Percentiles rank a stretch among this genome's conserved stretches.
Conservation (phyloP, 768 basidiomycete species). For the Phaeolepiota aurea region DNA sequence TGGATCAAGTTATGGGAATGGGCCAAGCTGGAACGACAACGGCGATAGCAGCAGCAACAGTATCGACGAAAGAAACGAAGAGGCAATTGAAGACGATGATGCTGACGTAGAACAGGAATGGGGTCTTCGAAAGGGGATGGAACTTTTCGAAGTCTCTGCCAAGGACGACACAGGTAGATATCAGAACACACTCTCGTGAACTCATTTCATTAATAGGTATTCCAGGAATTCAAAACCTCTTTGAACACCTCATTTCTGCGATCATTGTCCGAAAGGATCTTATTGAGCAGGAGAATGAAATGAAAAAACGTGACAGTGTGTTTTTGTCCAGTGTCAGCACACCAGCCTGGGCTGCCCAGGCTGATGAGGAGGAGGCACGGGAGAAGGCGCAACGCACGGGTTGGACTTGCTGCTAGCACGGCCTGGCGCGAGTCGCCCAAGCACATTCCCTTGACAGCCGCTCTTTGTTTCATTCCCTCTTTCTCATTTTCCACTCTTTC, state of each 20-base stretch:
- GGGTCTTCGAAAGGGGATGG: conserved; percentile 78
- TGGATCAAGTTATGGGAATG: conserved; percentile 40
- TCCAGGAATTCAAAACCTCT: conserved; percentile 73
- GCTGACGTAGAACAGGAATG: conserved; percentile 44
- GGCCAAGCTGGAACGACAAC: conserved; percentile 47
- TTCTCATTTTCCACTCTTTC: conserved; percentile 6
- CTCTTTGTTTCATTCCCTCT: conserved; percentile 8
- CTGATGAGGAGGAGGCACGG: conserved; percentile 71
- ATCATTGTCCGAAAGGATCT: conserved; percentile 73
- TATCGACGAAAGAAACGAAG: conserved; percentile 57
- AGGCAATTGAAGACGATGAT: conserved; percentile 36
- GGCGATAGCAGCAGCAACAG: conserved; percentile 60
- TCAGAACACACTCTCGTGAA: conserved; percentile 1
- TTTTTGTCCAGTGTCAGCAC: conserved; percentile 55
- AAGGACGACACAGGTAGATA: conserved; percentile 76
- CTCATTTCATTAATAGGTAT: conserved; percentile 5
- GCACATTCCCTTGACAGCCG: conserved; percentile 13
- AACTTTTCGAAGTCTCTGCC: conserved; percentile 85
- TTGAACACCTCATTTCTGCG: conserved; percentile 69
- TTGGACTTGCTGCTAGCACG: conserved; percentile 64
- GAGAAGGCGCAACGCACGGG: conserved; percentile 40
- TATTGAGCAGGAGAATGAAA: conserved; percentile 76
- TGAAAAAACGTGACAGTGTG: conserved; percentile 79
- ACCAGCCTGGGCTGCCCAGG: conserved; percentile 73
- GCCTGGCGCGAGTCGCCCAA: conserved; percentile 12